Evolutionary conservation across 805 yeast species (phyloP), one percentile per base, ranked within the genome.

Genomic region (Saccharomycopsis selenospora): DNA sequence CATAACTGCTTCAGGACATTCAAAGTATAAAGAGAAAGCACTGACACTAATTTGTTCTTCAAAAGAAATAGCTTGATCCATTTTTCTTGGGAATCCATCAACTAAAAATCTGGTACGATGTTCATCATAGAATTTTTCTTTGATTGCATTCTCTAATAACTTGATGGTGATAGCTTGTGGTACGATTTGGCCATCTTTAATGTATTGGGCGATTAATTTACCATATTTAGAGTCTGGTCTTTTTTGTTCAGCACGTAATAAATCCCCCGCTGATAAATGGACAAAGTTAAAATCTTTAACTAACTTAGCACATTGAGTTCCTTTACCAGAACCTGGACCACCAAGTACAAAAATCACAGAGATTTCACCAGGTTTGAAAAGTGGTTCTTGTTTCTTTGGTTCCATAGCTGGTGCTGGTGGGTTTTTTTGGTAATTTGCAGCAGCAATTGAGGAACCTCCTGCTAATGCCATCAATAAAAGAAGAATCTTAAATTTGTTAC

Each of bases 321-420:
- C 98, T 63, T 93, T 93, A 40, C 99, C 98, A 25, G 95, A 86
- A 18, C 98, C 98, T 3, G 98, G 98, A 3, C 98, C 98, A 40
- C 99, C 99, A 27, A 91, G 76, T 17, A 91, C 96, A 64, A 87
- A 91, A 24, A 90, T 74, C 3, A 91, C 95, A 24, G 85, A 79
- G 25, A 85, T 80, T 48, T 86, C 81, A 36, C 79, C 78, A 2
- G 75, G 73, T 7, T 75, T 67, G 61, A 85, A 85, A 0, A 83
- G 79, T 26, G 68, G 61, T 25, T 36, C n/a, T 40, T 8, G 40
- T 14, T 27, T 33, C 5, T 14, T 18, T 26, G 45, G 14, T 41
- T 45, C 43, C 36, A 42, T 36, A 26, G 54, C 51, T 42, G 68
- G 66, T 48, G 40, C 26, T 14, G 49, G 49, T 17, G 43, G 38